These are phyloP conservation scores for Drechslera avenae DNA, from an alignment of 2,329 filamentous ascomycete genomes.

Conservation along the genomic window DNA sequence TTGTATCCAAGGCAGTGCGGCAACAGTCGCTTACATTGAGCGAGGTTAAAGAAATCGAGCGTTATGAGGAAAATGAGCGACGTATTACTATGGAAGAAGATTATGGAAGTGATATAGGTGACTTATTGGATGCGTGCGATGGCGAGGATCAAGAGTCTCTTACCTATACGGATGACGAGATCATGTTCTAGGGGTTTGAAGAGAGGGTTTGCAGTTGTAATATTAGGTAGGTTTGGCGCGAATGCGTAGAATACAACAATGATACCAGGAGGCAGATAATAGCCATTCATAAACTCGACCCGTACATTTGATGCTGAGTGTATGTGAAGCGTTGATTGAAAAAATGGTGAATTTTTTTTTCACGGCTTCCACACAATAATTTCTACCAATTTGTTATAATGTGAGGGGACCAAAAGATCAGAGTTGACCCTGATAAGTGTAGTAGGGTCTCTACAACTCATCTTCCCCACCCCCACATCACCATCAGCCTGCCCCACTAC, in stretches of 20 bases:
- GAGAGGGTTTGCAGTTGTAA: slow-evolving; percentile 1
- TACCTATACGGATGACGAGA: slow-evolving; percentile 4
- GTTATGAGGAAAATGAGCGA: slow-evolving; percentile 2
- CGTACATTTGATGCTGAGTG: background rate
- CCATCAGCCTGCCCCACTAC: no score
- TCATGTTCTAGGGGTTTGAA: slow-evolving; percentile 1
- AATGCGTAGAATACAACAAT: slow-evolving; percentile 1
- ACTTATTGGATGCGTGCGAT: slow-evolving; percentile 10
- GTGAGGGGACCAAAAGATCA: no score
- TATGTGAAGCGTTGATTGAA: background rate
- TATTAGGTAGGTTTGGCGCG: slow-evolving; percentile 2
- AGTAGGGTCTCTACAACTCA: no score
- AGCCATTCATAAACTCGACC: background rate
- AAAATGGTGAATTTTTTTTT: background rate
- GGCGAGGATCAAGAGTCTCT: slow-evolving; percentile 15
- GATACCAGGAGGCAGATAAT: slow-evolving; percentile 16
- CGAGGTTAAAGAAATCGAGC: slow-evolving; percentile 3
- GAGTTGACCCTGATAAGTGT: no score
- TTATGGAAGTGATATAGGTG: slow-evolving; percentile 10
- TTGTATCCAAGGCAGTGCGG: background rate
- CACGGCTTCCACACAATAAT: no score
- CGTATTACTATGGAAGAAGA: slow-evolving; percentile 8
- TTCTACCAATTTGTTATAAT: no score
- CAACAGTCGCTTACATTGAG: background rate
- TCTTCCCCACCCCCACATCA: no score